A percentile compares a stretch with the other conserved stretches of the same genome.
These are phyloP conservation scores for Monosporascus sp. DNA, from an alignment of 2,329 filamentous ascomycete species.

Conservation along the genomic window DNA sequence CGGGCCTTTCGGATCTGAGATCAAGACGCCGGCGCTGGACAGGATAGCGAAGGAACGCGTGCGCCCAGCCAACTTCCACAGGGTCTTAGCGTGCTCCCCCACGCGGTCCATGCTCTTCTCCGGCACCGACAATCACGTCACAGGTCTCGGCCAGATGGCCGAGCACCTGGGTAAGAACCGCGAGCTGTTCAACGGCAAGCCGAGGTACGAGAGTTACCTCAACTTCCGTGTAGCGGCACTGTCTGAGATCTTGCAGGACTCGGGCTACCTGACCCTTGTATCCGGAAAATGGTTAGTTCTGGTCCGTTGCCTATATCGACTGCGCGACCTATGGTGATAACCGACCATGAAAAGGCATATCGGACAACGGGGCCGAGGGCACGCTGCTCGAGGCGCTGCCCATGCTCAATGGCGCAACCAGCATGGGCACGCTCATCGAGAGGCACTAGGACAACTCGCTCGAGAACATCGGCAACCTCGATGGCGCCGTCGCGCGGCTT, in stretches of 20 bases:
- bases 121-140: constrained; percentile 51
- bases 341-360: constrained; percentile 31
- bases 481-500: constrained; percentile 23
- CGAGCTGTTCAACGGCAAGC: constrained; percentile 7
- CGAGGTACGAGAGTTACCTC: constrained; percentile 28
- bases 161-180: constrained; percentile 32
- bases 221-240: constrained; percentile 14
- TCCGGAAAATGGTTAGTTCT: constrained; percentile 9
- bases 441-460: constrained; percentile 52
- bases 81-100: constrained; percentile 53
- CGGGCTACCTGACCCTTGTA: constrained; percentile 26
- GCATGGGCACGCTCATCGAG: constrained; percentile 22
- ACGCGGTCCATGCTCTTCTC: constrained; percentile 55
- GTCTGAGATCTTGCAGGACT: constrained; percentile 10
- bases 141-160: constrained; percentile 48
- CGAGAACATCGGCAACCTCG: constrained; percentile 45
- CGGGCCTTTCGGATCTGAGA: constrained; percentile 48
- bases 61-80: constrained; percentile 51
- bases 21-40: constrained; percentile 51
- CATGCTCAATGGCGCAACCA: constrained; percentile 9
- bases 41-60: constrained; percentile 41
- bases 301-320: no score
- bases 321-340: no score
- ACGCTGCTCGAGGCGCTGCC: constrained; percentile 14
- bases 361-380: constrained; percentile 38